These are phyloP conservation scores for Dalbergia oliveri DNA, from an alignment of 306 rosid genomes.

Conservation along the genomic window DNA sequence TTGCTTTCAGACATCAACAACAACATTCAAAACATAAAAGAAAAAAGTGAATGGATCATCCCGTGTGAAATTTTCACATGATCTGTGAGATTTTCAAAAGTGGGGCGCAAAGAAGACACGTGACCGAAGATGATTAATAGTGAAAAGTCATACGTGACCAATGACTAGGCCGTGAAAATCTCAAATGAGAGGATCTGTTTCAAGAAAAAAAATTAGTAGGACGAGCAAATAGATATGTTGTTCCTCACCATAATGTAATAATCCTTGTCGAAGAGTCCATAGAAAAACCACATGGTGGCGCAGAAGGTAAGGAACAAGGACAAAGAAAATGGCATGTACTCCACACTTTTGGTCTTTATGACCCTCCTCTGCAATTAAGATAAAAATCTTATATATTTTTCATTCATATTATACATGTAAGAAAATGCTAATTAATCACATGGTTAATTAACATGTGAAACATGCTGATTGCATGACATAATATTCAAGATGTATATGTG, in stretches of 20 bases:
- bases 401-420: neutral
- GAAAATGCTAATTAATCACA: neutral
- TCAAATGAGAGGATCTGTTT: too few species aligned
- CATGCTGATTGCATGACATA: neutral
- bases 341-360: slow-evolving; percentile 69
- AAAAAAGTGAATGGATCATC: neutral
- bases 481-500: neutral
- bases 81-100: too few species aligned
- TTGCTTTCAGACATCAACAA: neutral
- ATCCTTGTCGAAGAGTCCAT: slow-evolving; percentile 66
- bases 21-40: neutral
- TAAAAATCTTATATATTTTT: neutral
- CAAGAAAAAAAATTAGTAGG: neutral
- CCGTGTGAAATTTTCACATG: neutral
- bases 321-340: slow-evolving; percentile 73
- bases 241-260: slow-evolving; percentile 68
- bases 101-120: too few species aligned
- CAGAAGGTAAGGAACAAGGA: slow-evolving; percentile 68
- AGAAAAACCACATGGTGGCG: slow-evolving; percentile 76
- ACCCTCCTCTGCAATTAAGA: slow-evolving; percentile 67
- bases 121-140: too few species aligned
- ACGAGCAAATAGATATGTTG: neutral
- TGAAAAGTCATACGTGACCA: too few species aligned
- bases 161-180: too few species aligned
- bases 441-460: too few species aligned